Evolutionary conservation across 805 yeast genomes (phyloP).

Genomic region (Starmerella apis): DNA sequence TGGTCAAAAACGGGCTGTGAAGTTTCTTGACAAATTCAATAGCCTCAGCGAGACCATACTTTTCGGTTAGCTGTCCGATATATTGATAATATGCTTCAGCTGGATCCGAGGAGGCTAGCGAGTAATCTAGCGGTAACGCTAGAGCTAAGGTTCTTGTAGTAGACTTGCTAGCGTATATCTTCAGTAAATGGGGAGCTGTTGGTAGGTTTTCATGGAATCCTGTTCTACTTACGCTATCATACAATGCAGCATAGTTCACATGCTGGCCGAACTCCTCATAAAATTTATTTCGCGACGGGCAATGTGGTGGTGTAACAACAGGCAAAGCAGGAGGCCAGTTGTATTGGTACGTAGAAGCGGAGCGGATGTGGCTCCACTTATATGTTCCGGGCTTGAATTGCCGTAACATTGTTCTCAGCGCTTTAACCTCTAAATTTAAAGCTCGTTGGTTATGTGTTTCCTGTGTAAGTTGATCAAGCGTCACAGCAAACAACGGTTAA

Average conservation of each 20-base stretch:
- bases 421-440: neutral
- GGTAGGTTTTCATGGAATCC: neutral
- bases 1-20: neutral
- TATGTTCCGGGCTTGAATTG: neutral
- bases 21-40: neutral
- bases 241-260: neutral
- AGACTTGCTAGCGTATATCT: neutral
- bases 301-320: neutral
- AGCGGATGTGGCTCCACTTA: neutral
- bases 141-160: neutral
- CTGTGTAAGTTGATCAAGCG: neutral
- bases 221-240: neutral
- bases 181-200: neutral
- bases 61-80: conserved; percentile 7
- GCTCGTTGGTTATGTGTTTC: neutral
- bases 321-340: conserved; percentile 2
- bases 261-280: neutral
- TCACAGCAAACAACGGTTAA: neutral
- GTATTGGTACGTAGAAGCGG: neutral
- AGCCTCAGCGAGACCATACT: neutral
- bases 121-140: neutral
- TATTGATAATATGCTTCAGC: neutral
- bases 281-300: neutral
- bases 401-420: too few species aligned
- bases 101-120: neutral